phyloP scores from a whole-genome alignment of 306 rosid species.

The barrel medic (Medicago truncatula) region DNA sequence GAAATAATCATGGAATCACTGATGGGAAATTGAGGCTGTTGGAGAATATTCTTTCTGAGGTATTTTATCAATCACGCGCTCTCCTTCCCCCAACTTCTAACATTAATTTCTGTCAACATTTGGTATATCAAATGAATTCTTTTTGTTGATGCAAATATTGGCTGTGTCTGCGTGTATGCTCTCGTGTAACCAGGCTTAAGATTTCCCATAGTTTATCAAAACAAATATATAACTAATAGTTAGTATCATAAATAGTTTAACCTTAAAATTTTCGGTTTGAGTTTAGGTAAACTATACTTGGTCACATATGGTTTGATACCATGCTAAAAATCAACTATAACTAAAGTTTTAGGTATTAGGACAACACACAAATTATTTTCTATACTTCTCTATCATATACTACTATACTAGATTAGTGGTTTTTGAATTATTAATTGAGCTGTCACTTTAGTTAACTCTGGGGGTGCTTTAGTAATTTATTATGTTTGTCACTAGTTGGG shows the following conservation, averaged over 20 bases:
- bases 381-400: neutral
- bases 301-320: neutral
- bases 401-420: neutral
- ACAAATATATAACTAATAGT: neutral
- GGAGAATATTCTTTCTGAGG: conserved; percentile 89
- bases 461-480: neutral
- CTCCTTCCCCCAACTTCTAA: conserved; percentile 1
- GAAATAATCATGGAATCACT: conserved; percentile 75
- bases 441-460: neutral
- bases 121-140: conserved; percentile 34
- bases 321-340: neutral
- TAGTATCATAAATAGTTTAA: neutral
- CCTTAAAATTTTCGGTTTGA: neutral
- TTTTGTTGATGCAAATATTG: conserved; percentile 31
- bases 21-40: conserved; percentile 84
- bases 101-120: conserved; percentile 28
- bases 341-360: neutral
- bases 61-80: conserved; percentile 39
- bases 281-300: neutral
- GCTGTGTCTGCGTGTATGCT: neutral
- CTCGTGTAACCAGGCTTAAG: neutral
- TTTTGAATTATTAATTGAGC: neutral
- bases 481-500: neutral
- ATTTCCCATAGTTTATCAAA: conserved; percentile 14
- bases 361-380: neutral